A percentile compares a stretch with the other conserved stretches of the same genome.
Conservation (phyloP, 441 rosid genomes). For the Erysimum pusillum region DNA sequence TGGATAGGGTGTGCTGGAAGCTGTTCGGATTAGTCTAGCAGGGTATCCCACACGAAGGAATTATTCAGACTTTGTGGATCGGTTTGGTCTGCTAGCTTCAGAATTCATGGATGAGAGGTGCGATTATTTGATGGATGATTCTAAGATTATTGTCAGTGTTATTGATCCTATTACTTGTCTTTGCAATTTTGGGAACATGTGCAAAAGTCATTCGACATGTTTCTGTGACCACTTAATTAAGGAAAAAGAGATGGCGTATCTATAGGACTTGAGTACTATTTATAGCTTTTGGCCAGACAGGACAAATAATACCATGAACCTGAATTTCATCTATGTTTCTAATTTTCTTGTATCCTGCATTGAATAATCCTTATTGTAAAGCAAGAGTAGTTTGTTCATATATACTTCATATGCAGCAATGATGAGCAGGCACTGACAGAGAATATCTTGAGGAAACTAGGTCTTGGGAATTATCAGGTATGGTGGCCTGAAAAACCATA, state of each 20-base stretch:
- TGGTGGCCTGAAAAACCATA: slow-evolving; percentile 25
- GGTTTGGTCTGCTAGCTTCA: slow-evolving; percentile 86
- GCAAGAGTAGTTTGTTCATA: slow-evolving; percentile 14
- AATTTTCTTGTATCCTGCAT: slow-evolving; percentile 25
- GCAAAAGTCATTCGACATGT: background rate
- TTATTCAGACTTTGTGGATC: slow-evolving; percentile 92
- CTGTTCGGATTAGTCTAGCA: slow-evolving; percentile 98
- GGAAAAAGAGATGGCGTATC: slow-evolving; percentile 11
- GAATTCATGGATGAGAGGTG: slow-evolving; percentile 89
- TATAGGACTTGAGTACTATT: slow-evolving; percentile 1
- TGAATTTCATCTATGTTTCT: slow-evolving; percentile 29
- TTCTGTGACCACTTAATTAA: slow-evolving; percentile 20
- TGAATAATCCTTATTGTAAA: slow-evolving; percentile 28
- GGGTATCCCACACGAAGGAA: slow-evolving; percentile 97
- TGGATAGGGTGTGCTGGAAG: slow-evolving; percentile 95
- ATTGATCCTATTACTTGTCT: slow-evolving; percentile 20
- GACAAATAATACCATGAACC: slow-evolving; percentile 27
- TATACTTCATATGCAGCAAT: slow-evolving; percentile 57
- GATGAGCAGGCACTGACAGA: slow-evolving; percentile 84
- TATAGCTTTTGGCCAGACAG: slow-evolving; percentile 14
- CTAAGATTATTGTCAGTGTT: slow-evolving; percentile 23
- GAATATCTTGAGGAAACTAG: slow-evolving; percentile 75
- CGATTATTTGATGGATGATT: slow-evolving; percentile 26
- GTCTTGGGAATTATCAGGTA: slow-evolving; percentile 96
- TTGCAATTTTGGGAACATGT: slow-evolving; percentile 17